Evolutionary conservation across 768 basidiomycete genomes (phyloP), one percentile per base, ranked within the genome.

Genomic region (Mycena pura): DNA sequence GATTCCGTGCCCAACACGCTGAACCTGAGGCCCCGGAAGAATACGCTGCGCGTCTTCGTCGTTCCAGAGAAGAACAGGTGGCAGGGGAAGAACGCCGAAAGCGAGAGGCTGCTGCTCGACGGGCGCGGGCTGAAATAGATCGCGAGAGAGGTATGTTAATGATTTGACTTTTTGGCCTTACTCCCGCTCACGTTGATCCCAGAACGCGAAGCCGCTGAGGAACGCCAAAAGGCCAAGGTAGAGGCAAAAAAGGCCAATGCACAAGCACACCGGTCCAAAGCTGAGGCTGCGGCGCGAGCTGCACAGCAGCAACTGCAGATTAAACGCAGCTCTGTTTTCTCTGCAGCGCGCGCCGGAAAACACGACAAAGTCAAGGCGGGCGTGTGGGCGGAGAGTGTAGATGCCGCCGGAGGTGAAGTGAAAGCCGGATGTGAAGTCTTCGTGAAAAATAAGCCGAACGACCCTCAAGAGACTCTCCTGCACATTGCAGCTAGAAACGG

Each of bases 371-470:
- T 91, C 51, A 86, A 84, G 75, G 82, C 84, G 63, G 86, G 85
- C 27, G 74, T 92, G 21, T 90, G 84, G 83, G 89, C 90, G 75
- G 82, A 89, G 43, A 74, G 75, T 29, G 88, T 92, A 57, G 89
- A 91, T 72, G 86, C 89, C 38, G 79, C 85, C 9, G 91, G 90
- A 46, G 87, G 88, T 28, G 90, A 92, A 76, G 74, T 88, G 53
- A 86, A 84, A 68, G 66, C 72, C 51, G 86, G 85, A 21, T 82
- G 83, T 65, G 82, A 83, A 43, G 78, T 76, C 50, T 86, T 86
- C 65, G 79, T 85, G 44, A 72, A 79, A 60, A 62, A 36, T 11
- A 62, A 63, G 5, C 84, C 85, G 11, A 66, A 78, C 57, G 89
- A 91, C 73, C 78, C 77, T n/a, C 74, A 77, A 63, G 86, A 92